A percentile compares a stretch with the other conserved stretches of the same genome.
Evolutionary conservation across 2,329 filamentous ascomycete genomes (phyloP).

Genomic region (Cordyceps cateniannulata): DNA sequence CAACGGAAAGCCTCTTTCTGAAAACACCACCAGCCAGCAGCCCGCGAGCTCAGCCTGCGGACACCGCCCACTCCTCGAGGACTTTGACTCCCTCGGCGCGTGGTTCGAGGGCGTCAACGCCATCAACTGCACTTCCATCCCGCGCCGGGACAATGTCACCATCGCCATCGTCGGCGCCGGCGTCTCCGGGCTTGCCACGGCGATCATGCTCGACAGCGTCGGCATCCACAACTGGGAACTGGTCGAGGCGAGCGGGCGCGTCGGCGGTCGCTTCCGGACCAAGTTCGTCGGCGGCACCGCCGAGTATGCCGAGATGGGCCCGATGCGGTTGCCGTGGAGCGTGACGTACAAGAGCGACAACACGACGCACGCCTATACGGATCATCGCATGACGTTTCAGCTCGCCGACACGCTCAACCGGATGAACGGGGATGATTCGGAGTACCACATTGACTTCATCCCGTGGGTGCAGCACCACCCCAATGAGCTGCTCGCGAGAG

Average conservation of each 20-base stretch:
- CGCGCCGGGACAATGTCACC: slow-evolving; percentile 16
- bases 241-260: slow-evolving; percentile 32
- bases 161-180: slow-evolving; percentile 32
- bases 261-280: slow-evolving; percentile 38
- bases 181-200: slow-evolving; percentile 22
- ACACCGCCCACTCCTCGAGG: slow-evolving; percentile 8
- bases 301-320: slow-evolving; percentile 33
- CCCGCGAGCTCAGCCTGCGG: not conserved
- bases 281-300: slow-evolving; percentile 33
- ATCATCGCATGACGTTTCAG: slow-evolving; percentile 37
- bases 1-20: not conserved
- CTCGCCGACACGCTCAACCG: slow-evolving; percentile 33
- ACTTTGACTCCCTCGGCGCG: slow-evolving; percentile 28
- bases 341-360: slow-evolving; percentile 34
- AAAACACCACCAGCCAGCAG: not conserved
- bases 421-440: slow-evolving; percentile 27
- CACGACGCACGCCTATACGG: slow-evolving; percentile 33
- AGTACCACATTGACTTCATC: slow-evolving; percentile 33
- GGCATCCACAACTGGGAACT: slow-evolving; percentile 40
- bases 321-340: slow-evolving; percentile 36
- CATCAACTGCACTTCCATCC: slow-evolving; percentile 23
- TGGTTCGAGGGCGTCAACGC: slow-evolving; percentile 35
- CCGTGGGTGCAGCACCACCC: slow-evolving; percentile 32
- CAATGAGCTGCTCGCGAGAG: slow-evolving; percentile 19
- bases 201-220: slow-evolving; percentile 34